Evolutionary conservation across 352 stramenopile genomes (phyloP), one percentile per base, ranked within the genome.

Genomic region (Globisporangium spinosum): DNA sequence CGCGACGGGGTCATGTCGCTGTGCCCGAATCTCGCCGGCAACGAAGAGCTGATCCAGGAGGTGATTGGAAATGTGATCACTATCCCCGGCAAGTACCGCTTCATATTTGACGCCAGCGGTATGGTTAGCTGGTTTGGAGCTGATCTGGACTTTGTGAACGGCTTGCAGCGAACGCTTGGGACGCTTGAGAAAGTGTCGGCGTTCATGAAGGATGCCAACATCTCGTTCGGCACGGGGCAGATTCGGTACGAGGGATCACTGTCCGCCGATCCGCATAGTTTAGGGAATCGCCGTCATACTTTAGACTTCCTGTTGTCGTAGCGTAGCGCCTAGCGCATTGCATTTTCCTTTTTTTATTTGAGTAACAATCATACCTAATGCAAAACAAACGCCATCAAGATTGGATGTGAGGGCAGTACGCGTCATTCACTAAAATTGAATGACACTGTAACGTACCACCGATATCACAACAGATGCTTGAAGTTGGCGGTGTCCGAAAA

Each of bases 91-190:
- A 76, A 76, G 65, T 79, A 89, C 61, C 71, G 69, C 54, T 89
- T 92, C 67, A 61, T 87, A 29, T 88, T 92, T 45, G 80, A 85
- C 22, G 20, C 38, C 0, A 58, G 69, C 23, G 80, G 77, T 35
- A 40, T 68, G 29, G 63, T 85, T 25, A 90, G 54, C 43, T 90
- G 78, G 80, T 78, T 89, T 38, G 83, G 79, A 49, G 75, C 76
- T 25, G 77, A 92, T 45, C 79, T 82, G 71, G 80, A 90, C 69
- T 79, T 90, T 60, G 71, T 92, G 10, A 56, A 34, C 2, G 82
- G 77, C 0, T 62, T 92, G 1, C 75, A 88, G 22, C 71, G 62
- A 23, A 56, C 74, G 13, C 55, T 88, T n/a, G 79, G 79, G 1
- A 81, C 71, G 25, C 67, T 91, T n/a, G 58, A 74, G 23, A 77